These are phyloP conservation scores for Penicillium polonicum DNA, from an alignment of 2,329 filamentous ascomycete species.

Conservation along the genomic window DNA sequence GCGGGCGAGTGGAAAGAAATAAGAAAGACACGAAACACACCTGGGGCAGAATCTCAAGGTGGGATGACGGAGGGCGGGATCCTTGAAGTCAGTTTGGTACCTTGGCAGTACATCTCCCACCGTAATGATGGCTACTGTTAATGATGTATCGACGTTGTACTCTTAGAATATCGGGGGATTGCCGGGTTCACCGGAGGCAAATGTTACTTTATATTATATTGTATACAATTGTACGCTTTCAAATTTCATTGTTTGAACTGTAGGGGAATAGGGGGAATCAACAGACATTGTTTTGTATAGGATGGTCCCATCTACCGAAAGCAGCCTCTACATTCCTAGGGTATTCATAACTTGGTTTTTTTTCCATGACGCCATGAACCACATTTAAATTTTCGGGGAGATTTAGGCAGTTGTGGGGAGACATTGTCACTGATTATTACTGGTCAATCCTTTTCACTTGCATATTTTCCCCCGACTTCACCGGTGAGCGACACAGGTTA, in stretches of 20 bases:
- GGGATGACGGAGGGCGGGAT: conserved; percentile 24
- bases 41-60: conserved; percentile 6
- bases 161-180: conserved; percentile 6
- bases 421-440: conserved; percentile 10
- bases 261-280: background rate
- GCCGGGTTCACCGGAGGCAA: conserved; percentile 24
- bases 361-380: conserved; percentile 30
- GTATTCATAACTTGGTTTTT: background rate
- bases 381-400: conserved; percentile 8
- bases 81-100: conserved; percentile 35
- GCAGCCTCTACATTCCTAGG: conserved; percentile 13
- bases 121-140: background rate
- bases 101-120: conserved; percentile 8
- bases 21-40: background rate
- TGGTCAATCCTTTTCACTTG: conserved; percentile 15
- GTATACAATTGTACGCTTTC: background rate
- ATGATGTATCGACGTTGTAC: background rate
- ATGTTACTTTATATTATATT: background rate
- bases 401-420: conserved; percentile 18
- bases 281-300: background rate
- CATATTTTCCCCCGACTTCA: conserved; percentile 25
- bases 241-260: background rate
- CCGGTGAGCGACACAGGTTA: conserved; percentile 28
- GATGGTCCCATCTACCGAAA: background rate
- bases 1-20: background rate